Evolutionary conservation across 805 yeast genomes (phyloP), one percentile per base, ranked within the genome.

Genomic region (Cyberlindnera suaveolens): DNA sequence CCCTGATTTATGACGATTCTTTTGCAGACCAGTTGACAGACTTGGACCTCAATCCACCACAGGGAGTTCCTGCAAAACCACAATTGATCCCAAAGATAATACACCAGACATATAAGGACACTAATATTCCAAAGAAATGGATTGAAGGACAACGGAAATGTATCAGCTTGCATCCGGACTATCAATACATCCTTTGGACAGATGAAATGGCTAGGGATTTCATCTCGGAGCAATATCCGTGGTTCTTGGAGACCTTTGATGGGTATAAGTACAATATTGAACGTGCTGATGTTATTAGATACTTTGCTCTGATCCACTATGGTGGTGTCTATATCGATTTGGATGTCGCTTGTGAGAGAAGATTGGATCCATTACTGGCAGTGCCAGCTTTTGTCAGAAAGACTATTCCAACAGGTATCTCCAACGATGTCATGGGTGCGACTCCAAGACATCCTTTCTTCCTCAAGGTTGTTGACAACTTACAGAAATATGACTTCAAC

Each of bases 271-370:
- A 80, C 58, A 88, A 90, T 13, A 90, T 90, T 51, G 80, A 87
- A 68, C 69, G 97, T 45, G 96, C 96, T 1, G 96, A 90, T 57
- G 93, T 87, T 6, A 85, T 90, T 38, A 73, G 96, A 50, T 90
- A 90, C 66, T 90, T 90, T 64, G 83, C 86, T 6, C 66, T 90
- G 48, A 74, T 72, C 42, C 89, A 86, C 58, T 89, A 74, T 57
- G 97, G 97, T 47, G 97, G 97, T 35, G 72, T 90, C 38, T 90
- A 90, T 64, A 79, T 89, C 50, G 97, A 89, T 63, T 68, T 90
- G 52, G 97, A 89, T 60, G 96, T 85, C 61, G 96, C 93, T 7
- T 88, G 96, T 63, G 76, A 76, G 51, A 71, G 89, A 47, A 73
- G 75, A 47, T 67, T 90, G 50, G 96, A 89, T 60, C 95, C 95